Base-by-base conservation (phyloP, 148 eudicot species). In the Silene latifolia region DNA sequence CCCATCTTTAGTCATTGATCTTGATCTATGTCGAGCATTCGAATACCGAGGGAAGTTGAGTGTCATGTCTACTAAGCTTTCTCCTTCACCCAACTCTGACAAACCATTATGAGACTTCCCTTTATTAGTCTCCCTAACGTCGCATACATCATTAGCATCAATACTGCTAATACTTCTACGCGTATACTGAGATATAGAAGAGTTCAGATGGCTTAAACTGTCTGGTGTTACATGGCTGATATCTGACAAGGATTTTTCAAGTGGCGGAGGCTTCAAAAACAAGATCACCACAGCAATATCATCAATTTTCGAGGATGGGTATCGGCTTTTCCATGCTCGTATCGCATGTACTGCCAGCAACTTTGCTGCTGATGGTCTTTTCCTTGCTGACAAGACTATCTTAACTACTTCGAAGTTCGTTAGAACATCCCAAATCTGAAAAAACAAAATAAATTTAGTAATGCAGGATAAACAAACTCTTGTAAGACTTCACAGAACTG, bases 401-500 rank as follows among this genome's bases (percentile, higher is more conserved):
- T 82, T 81, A 46, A 91, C 71, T 12, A 91, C 98, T 57, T 91
- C 97, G 19, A 82, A 59, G 83, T 94, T 94, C 64, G 95, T 80
- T 63, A 94, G 68, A n/a, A 83, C 98, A 72, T 94, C 98, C 98
- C 98, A 93, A 47, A 91, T 69, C 98, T 93, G 69, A 7, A 74
- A 74, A 67, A 51, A 51, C 12, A 13, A 51, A 51, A 51, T 15
- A 13, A 12, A 13, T 51, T 51, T 4, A 51, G 15, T 13, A 51
- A 51, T 14, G 5, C 14, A 15, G 44, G 56, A 15, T 14, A 0
- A 51, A 51, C 3, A 11, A 12, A 12, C 4, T 51, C 17, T 2
- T 48, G 54, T 13, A 48, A 48, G 54, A 48, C 54, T 48, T 48
- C 3, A 48, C 7, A 48, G 1, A 48, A 48, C 54, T 10, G 54